Percentiles rank a stretch among this genome's conserved stretches.
Evolutionary conservation across 768 basidiomycete species (phyloP).

Genomic region (Leucocoprinus birnbaumii): DNA sequence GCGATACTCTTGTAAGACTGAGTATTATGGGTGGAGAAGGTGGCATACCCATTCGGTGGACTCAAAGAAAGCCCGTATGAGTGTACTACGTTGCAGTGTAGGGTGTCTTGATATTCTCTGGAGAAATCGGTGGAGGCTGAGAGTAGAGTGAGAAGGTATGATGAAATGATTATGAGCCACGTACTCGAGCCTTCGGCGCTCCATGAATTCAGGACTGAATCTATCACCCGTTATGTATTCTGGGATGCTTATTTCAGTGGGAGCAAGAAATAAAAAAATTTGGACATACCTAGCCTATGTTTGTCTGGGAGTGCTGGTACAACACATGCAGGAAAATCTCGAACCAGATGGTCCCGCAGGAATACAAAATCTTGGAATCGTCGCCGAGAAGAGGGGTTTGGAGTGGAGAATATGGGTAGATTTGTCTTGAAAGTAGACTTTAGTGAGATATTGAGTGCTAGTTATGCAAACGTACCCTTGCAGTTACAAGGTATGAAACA

Average conservation of each 20-base stretch:
- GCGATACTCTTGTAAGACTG: slow-evolving; percentile 11
- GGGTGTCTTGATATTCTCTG: slow-evolving; percentile 92
- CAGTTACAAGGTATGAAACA: slow-evolving; percentile 89
- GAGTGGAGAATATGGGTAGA: slow-evolving; percentile 78
- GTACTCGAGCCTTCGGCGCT: slow-evolving; percentile 85
- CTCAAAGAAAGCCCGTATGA: slow-evolving; percentile 93
- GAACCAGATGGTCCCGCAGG: slow-evolving; percentile 80
- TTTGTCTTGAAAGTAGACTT: slow-evolving; percentile 65
- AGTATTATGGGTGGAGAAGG: background rate
- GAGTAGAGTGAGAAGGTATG: slow-evolving; percentile 4
- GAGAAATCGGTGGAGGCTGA: slow-evolving; percentile 88
- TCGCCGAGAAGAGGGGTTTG: slow-evolving; percentile 73
- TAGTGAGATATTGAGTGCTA: slow-evolving; percentile 9
- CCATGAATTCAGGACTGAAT: slow-evolving; percentile 97
- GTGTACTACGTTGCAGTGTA: slow-evolving; percentile 85
- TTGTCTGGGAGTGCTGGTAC: slow-evolving; percentile 96
- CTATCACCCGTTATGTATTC: slow-evolving; percentile 98
- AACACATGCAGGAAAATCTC: slow-evolving; percentile 97
- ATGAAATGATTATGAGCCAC: slow-evolving; percentile 21
- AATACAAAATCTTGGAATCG: slow-evolving; percentile 98
- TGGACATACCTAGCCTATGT: slow-evolving; percentile 83
- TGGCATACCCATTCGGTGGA: slow-evolving; percentile 94
- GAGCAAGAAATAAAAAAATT: background rate
- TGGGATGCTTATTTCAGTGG: slow-evolving; percentile 24
- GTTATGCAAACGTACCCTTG: slow-evolving; percentile 55